A percentile compares a stretch with the other conserved stretches of the same genome.
phyloP scores from a whole-genome alignment of 345 rosid species.

The Linum trigynum region DNA sequence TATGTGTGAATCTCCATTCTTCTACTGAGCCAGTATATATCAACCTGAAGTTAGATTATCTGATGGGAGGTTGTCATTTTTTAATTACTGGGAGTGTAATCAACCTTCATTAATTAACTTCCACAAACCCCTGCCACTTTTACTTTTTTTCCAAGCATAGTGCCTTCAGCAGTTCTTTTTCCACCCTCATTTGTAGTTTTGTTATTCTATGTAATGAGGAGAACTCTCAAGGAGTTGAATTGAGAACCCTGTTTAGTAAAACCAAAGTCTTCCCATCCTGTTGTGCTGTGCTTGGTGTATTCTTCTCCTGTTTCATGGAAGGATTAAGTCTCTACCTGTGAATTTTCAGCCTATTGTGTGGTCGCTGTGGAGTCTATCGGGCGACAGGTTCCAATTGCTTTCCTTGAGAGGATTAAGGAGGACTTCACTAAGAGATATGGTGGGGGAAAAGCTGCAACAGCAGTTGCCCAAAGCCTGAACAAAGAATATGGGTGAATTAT shows the following conservation, averaged over 20 bases:
- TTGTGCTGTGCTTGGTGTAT: not conserved
- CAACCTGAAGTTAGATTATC: not conserved
- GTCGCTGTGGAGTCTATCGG: constrained; percentile 4
- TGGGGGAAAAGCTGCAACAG: constrained; percentile 5
- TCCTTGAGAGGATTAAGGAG: constrained; percentile 1
- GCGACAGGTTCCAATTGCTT: constrained; percentile 4
- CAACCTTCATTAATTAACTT: not conserved
- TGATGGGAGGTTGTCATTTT: not conserved
- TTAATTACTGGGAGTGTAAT: not conserved
- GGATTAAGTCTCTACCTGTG: not conserved
- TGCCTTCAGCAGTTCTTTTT: no score
- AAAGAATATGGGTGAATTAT: not conserved
- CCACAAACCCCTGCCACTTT: not conserved
- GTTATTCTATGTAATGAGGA: no score
- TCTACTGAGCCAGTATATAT: not conserved
- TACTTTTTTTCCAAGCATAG: no score
- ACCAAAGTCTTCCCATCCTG: not conserved
- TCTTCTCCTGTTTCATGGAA: not conserved
- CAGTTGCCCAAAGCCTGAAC: not conserved
- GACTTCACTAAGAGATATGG: not conserved
- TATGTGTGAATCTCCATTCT: not conserved
- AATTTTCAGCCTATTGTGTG: constrained; percentile 4
- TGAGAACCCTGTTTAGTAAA: not conserved
- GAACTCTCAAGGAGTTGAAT: not conserved
- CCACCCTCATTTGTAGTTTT: no score